Base-by-base conservation (phyloP, 257 asterid genomes). In the Asclepias syriaca region DNA sequence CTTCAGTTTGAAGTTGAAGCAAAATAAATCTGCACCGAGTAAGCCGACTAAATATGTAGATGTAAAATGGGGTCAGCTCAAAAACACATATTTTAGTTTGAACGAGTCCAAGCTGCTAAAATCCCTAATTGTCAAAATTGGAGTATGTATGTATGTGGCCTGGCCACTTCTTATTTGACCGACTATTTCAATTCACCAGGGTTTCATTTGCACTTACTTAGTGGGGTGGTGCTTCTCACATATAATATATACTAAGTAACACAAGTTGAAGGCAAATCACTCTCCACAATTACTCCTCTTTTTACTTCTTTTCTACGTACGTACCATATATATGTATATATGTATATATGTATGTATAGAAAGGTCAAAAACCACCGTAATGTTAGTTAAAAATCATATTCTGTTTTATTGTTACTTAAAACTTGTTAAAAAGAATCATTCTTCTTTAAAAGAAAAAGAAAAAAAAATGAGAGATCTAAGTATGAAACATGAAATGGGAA, bases 401-500 rank as follows among this genome's bases (percentile, higher is more conserved):
- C 48, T 43, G 11, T 7, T 43, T 43, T 8, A 1, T 43, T 6
- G 48, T 32, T 60, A 14, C 45, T 60, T 15, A 10, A 5, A 4
- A 15, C 22, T 29, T 29, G 18, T 11, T 2, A 29, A 13, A 11
- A 27, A 27, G 65, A 58, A 13, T 24, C 8, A 58, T 24, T 53
- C 11, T 43, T 6, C 21, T 4, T 15, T 3, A 50, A 50, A 49
- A 12, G 4, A 50, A 15, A 12, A 15, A 12, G 1, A 3, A 12
- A n/a, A 24, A 24, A 0, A 4, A 50, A 50, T 13, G 37, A 29
- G 34, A 29, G 34, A 24, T 24, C 27, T 24, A 24, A 24, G 27
- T 24, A 24, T 24, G 34, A 29, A 29, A 34, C 37, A 37, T 63
- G 51, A 37, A 39, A 29, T 70, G 74, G 74, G 74, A 70, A 70